Base-by-base conservation (phyloP, 257 asterid genomes). In the Sherardia arvensis region DNA sequence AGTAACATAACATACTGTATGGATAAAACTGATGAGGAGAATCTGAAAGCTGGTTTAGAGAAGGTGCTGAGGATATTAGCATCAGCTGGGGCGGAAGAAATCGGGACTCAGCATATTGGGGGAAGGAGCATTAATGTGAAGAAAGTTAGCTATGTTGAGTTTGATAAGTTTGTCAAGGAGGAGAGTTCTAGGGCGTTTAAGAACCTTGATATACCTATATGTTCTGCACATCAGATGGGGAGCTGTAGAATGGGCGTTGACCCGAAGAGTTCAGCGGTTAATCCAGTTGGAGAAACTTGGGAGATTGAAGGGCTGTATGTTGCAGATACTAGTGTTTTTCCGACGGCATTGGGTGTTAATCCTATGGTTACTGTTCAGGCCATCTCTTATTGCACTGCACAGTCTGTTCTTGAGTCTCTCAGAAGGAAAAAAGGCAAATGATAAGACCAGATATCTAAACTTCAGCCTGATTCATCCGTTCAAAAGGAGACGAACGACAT, bases 171-270 rank as follows among this genome's bases (percentile, higher is more conserved):
- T 40, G 85, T 86, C 62, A 75, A 58, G 45, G 80, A 77, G 74
- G 95, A 91, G 71, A 84, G 92, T 48, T 64, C 67, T 20, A 75
- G 84, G 77, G 69, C 83, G 4, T 43, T 91, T 66, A 73, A 58
- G 47, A 64, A 79, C 25, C 76, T 86, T 5, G 77, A 81, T 12
- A 51, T 75, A 4, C 85, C 87, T 0, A 59, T 91, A 7, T 80
- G 94, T 65, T 91, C 96, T 3, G 98, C 98, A 2, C 96, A 91
- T 69, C 98, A 91, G 71, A 91, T 88, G 95, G 98, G 98, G 49
- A 91, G 98, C 69, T 86, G 95, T 61, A 34, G 92, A 68, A 91
- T 91, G 98, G 98, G 98, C 61, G 73, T 76, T 11, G 82, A 80
- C n/a, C 78, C 85, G 6, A 63, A 64, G 23, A 75, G 21, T 8